Evolutionary conservation across 306 rosid genomes (phyloP).

Genomic region (Styphnolobium japonicum): DNA sequence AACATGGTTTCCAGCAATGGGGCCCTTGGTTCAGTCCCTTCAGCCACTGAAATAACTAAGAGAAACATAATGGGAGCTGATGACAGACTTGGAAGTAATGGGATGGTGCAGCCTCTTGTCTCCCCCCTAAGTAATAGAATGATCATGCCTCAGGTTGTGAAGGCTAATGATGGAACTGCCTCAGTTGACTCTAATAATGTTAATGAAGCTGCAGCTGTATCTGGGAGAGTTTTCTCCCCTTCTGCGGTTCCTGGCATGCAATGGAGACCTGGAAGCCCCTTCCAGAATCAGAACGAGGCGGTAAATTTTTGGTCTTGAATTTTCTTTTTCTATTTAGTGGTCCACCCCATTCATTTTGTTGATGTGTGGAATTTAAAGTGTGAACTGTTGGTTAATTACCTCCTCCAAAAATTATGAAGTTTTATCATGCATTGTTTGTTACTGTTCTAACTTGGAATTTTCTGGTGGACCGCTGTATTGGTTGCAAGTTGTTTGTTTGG

Average conservation of each 20-base stretch:
- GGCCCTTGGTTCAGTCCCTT: slow-evolving; percentile 58
- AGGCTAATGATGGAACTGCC: slow-evolving; percentile 57
- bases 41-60: slow-evolving; percentile 61
- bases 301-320: slow-evolving; percentile 33
- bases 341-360: slow-evolving; percentile 1
- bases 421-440: not conserved
- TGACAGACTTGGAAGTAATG: slow-evolving; percentile 65
- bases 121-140: slow-evolving; percentile 63
- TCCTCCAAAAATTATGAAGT: not conserved
- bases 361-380: not conserved
- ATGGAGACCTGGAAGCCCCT: slow-evolving; percentile 83
- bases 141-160: slow-evolving; percentile 58
- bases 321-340: not conserved
- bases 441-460: slow-evolving; percentile 10
- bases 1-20: slow-evolving; percentile 53
- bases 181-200: slow-evolving; percentile 52
- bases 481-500: not conserved
- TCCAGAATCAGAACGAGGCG: slow-evolving; percentile 64
- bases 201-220: slow-evolving; percentile 55
- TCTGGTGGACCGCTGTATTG: not conserved
- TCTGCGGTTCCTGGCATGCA: slow-evolving; percentile 67
- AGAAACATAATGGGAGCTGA: slow-evolving; percentile 69
- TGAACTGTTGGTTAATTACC: not conserved
- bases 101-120: slow-evolving; percentile 56
- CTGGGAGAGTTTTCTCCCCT: slow-evolving; percentile 76